These are phyloP conservation scores for Kwoniella europaea DNA, from an alignment of 768 basidiomycete species.

Conservation along the genomic window DNA sequence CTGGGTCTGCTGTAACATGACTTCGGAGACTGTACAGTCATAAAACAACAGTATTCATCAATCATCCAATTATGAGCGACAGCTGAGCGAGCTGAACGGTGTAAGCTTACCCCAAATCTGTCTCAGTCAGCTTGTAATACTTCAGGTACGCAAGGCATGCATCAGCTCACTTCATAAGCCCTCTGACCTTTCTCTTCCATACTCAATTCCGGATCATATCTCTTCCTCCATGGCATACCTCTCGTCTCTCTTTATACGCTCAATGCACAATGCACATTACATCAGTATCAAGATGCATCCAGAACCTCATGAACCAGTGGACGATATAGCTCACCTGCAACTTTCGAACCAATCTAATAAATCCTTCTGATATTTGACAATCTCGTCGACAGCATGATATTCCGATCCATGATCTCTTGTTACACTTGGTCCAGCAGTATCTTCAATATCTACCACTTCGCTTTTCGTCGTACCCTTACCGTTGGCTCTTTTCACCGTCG, in stretches of 20 bases:
- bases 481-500: background rate
- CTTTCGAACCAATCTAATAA: slow-evolving; percentile 69
- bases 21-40: slow-evolving; percentile 62
- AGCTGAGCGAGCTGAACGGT: background rate
- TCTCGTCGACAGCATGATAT: slow-evolving; percentile 36
- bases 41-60: background rate
- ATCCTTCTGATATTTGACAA: slow-evolving; percentile 40
- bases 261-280: background rate
- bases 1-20: slow-evolving; percentile 97
- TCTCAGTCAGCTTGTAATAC: slow-evolving; percentile 71
- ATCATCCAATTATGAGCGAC: background rate
- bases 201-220: slow-evolving; percentile 61
- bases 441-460: slow-evolving; percentile 34
- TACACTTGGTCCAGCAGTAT: slow-evolving; percentile 22
- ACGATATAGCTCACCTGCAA: slow-evolving; percentile 61
- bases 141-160: background rate
- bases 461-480: background rate
- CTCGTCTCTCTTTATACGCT: slow-evolving; percentile 61
- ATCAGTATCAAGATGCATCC: background rate
- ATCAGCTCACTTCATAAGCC: slow-evolving; percentile 78
- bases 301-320: background rate
- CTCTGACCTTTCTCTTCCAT: slow-evolving; percentile 74
- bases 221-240: slow-evolving; percentile 92
- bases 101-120: slow-evolving; percentile 53
- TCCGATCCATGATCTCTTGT: slow-evolving; percentile 29